These are phyloP conservation scores for Schizosaccharomyces osmophilus DNA, from an alignment of 805 yeast genomes.

Conservation along the genomic window DNA sequence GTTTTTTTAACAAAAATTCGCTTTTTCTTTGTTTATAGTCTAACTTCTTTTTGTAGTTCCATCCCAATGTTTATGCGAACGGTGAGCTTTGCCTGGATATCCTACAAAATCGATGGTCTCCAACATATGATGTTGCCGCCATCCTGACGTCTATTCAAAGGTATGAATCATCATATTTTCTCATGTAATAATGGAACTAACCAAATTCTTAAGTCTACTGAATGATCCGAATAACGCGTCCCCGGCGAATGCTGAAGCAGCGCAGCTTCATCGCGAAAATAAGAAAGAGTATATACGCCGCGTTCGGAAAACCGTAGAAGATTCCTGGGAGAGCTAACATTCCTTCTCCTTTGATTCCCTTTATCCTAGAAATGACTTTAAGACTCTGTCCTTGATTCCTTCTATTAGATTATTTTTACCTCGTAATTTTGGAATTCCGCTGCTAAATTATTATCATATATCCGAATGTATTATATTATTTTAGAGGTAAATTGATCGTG, in stretches of 20 bases:
- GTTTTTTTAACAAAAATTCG: too few species aligned
- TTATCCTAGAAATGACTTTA: neutral
- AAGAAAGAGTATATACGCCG: constrained; percentile 74
- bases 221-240: constrained; percentile 92
- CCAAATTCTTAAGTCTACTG: constrained; percentile 24
- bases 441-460: neutral
- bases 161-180: neutral
- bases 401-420: neutral
- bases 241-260: constrained; percentile 96
- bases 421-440: neutral
- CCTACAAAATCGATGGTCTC: constrained; percentile 92
- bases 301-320: constrained; percentile 85
- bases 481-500: too few species aligned
- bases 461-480: neutral
- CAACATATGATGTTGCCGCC: constrained; percentile 91
- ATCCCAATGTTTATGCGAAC: constrained; percentile 85
- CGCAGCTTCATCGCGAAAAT: constrained; percentile 83
- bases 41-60: constrained; percentile 26
- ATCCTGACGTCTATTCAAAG: constrained; percentile 83
- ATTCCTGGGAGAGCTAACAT: constrained; percentile 39
- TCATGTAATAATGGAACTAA: neutral
- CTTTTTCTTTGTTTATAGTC: neutral
- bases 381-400: neutral
- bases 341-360: neutral
- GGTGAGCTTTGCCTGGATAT: constrained; percentile 93